These are phyloP conservation scores for Astrothelium subdiscretum DNA, from an alignment of 495 filamentous ascomycete species.

Conservation along the genomic window DNA sequence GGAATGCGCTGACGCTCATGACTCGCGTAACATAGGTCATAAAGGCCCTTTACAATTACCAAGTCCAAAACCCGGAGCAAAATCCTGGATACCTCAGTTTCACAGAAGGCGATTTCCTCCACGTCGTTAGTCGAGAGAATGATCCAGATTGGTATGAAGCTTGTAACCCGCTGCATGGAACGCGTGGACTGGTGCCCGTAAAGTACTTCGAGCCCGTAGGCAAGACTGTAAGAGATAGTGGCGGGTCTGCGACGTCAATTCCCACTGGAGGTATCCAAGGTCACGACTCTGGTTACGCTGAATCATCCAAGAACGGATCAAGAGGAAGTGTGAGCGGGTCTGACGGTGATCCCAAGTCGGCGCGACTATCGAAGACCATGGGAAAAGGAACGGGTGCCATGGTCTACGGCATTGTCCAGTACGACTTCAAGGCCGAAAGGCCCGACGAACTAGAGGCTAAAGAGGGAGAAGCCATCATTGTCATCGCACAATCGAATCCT, in stretches of 20 bases:
- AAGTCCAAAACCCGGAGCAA: slow-evolving; percentile 39
- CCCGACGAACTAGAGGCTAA: slow-evolving; percentile 93
- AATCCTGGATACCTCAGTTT: slow-evolving; percentile 72
- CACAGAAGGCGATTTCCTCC: slow-evolving; percentile 91
- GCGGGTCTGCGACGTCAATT: slow-evolving; percentile 37
- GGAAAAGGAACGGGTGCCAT: slow-evolving; percentile 63
- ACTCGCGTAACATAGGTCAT: slow-evolving; percentile 57
- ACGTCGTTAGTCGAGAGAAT: slow-evolving; percentile 94
- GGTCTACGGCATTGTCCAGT: slow-evolving; percentile 94
- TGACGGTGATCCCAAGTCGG: slow-evolving; percentile 26
- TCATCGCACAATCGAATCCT: slow-evolving; percentile 97
- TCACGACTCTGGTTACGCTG: slow-evolving; percentile 75
- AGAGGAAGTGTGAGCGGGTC: slow-evolving; percentile 19
- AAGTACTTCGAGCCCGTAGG: slow-evolving; percentile 84
- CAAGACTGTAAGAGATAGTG: slow-evolving; percentile 80
- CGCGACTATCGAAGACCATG: slow-evolving; percentile 41
- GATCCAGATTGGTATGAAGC: slow-evolving; percentile 96
- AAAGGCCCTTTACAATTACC: slow-evolving; percentile 88
- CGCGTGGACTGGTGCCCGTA: slow-evolving; percentile 85
- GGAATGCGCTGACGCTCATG: not conserved
- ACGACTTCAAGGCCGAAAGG: slow-evolving; percentile 91
- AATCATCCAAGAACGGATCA: slow-evolving; percentile 33
- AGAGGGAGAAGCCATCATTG: slow-evolving; percentile 89
- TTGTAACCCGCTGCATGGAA: slow-evolving; percentile 86
- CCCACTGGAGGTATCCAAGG: slow-evolving; percentile 28